Conservation (phyloP, 495 filamentous ascomycete species). For the Gamarada debralockiae region DNA sequence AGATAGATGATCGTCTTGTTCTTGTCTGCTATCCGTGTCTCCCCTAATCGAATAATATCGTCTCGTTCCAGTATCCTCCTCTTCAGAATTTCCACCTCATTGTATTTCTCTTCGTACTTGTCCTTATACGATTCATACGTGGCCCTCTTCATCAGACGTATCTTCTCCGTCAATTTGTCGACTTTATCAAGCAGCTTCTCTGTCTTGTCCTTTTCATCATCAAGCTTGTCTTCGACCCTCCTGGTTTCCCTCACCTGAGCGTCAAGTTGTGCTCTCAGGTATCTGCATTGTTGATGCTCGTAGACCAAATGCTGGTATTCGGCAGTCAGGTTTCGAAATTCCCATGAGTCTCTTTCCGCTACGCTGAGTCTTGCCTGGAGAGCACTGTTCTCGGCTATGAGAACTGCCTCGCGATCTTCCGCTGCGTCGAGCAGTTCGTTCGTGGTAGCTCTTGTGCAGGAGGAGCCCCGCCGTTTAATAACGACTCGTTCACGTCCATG, state of each 20-base stretch:
- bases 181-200: constrained; percentile 52
- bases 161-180: constrained; percentile 52
- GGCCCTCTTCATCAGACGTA: constrained; percentile 39
- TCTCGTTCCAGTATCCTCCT: constrained; percentile 36
- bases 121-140: constrained; percentile 30
- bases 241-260: constrained; percentile 7
- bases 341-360: constrained; percentile 17
- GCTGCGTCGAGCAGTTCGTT: constrained; percentile 18
- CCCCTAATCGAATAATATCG: constrained; percentile 56
- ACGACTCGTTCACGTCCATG: constrained; percentile 16
- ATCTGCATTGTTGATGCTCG: constrained; percentile 14
- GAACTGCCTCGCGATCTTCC: constrained; percentile 17
- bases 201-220: constrained; percentile 53
- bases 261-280: constrained; percentile 10
- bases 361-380: constrained; percentile 19
- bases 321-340: constrained; percentile 2
- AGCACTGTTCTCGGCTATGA: constrained; percentile 6
- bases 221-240: constrained; percentile 41
- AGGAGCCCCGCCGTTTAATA: neutral
- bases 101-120: constrained; percentile 48
- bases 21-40: constrained; percentile 49
- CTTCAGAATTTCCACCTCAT: constrained; percentile 58
- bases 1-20: constrained; percentile 36
- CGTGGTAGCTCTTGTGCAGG: neutral
- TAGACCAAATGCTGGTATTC: constrained; percentile 8